Evolutionary conservation across 129 eudicot species (phyloP).

Genomic region (Dittrichia graveolens): DNA sequence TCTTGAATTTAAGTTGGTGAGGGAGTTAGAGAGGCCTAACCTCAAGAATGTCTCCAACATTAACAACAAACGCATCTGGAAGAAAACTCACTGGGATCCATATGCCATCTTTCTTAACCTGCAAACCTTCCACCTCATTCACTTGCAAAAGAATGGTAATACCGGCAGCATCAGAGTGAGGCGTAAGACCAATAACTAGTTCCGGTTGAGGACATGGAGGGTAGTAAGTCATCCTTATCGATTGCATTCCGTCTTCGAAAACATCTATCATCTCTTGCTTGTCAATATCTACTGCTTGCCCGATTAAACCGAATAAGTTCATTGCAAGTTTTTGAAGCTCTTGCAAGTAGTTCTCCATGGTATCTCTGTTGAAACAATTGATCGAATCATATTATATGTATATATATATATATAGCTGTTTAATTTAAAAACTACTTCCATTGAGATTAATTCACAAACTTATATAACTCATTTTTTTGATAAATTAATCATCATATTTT

Average conservation of each 20-base stretch:
- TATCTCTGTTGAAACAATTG: constrained; percentile 35
- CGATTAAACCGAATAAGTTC: constrained; percentile 40
- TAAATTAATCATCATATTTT: neutral
- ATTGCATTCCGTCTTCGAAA: constrained; percentile 62
- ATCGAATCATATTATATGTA: no score
- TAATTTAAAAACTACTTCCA: no score
- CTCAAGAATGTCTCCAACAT: constrained; percentile 68
- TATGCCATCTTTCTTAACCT: constrained; percentile 54
- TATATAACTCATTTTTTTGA: neutral
- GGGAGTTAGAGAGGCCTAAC: constrained; percentile 25
- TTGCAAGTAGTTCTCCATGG: constrained; percentile 47
- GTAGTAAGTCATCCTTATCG: constrained; percentile 57
- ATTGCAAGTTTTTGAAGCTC: constrained; percentile 48
- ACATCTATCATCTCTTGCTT: constrained; percentile 37
- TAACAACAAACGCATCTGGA: constrained; percentile 60
- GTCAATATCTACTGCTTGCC: constrained; percentile 52
- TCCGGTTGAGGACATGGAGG: constrained; percentile 73
- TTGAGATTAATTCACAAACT: neutral
- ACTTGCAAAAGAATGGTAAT: constrained; percentile 57
- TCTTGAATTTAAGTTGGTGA: constrained; percentile 2
- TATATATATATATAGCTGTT: no score
- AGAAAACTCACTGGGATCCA: constrained; percentile 56
- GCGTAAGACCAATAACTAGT: constrained; percentile 52
- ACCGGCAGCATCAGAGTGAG: constrained; percentile 63
- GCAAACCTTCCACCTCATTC: constrained; percentile 53